Conservation (phyloP, 1,139 yeast genomes). For the Debaryomyces nepalensis region DNA sequence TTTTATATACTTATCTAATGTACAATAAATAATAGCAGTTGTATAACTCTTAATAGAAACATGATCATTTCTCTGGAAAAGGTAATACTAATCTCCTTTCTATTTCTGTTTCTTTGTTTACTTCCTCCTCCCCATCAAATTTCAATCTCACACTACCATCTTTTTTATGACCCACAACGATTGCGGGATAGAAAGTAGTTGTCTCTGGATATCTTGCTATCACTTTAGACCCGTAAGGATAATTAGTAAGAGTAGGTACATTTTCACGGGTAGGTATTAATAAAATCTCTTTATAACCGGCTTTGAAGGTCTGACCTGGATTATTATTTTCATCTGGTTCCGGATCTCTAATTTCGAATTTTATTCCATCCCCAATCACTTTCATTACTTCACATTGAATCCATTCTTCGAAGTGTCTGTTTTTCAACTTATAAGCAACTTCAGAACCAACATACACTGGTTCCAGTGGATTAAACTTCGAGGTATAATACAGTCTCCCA, state of each 20-base stretch:
- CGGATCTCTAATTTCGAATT: slow-evolving; percentile 90
- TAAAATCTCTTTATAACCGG: slow-evolving; percentile 79
- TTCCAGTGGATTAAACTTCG: slow-evolving; percentile 61
- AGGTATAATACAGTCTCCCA: slow-evolving; percentile 47
- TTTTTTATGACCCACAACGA: slow-evolving; percentile 77
- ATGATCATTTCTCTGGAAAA: slow-evolving; percentile 53
- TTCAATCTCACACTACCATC: slow-evolving; percentile 79
- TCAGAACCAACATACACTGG: slow-evolving; percentile 73
- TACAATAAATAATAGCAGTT: slow-evolving; percentile 2
- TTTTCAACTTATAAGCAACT: slow-evolving; percentile 82
- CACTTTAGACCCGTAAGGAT: slow-evolving; percentile 79
- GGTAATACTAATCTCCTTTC: slow-evolving; percentile 83
- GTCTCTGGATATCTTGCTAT: slow-evolving; percentile 97
- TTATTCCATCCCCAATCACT: slow-evolving; percentile 74
- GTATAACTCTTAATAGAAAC: no score
- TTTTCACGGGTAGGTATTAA: slow-evolving; percentile 63
- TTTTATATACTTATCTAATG: slow-evolving; percentile 1
- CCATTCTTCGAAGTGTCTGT: slow-evolving; percentile 85
- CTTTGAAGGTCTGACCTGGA: slow-evolving; percentile 85
- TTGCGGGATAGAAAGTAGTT: slow-evolving; percentile 94
- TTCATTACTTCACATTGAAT: slow-evolving; percentile 90
- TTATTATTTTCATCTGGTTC: slow-evolving; percentile 95
- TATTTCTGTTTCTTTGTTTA: slow-evolving; percentile 92
- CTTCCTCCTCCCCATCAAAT: slow-evolving; percentile 98
- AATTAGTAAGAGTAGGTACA: slow-evolving; percentile 52